Evolutionary conservation across 2,329 filamentous ascomycete genomes (phyloP).

Genomic region (Fusarium beomiforme): DNA sequence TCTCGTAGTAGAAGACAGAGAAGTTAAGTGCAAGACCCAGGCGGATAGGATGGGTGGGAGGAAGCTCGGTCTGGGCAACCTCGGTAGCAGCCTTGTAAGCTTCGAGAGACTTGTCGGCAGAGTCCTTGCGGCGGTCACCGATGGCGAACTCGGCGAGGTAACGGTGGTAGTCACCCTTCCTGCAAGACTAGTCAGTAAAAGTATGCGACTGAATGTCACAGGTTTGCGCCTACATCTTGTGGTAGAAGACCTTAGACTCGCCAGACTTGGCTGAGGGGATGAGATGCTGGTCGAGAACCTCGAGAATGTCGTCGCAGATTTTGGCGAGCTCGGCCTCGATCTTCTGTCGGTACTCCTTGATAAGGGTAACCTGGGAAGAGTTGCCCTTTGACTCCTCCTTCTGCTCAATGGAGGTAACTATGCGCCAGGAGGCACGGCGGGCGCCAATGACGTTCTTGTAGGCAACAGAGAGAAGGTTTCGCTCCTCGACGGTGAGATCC

Average conservation of each 20-base stretch:
- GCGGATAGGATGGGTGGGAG: slow-evolving; percentile 97
- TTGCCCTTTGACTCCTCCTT: slow-evolving; percentile 99
- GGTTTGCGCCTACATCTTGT: slow-evolving; percentile 88
- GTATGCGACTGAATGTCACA: slow-evolving; percentile 77
- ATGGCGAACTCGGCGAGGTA: slow-evolving; percentile 94
- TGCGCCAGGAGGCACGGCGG: slow-evolving; percentile 98
- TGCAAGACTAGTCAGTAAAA: slow-evolving; percentile 63
- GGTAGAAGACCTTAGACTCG: slow-evolving; percentile 99
- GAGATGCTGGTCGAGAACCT: slow-evolving; percentile 90
- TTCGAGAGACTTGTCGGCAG: slow-evolving; percentile 88
- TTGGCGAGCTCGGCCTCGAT: slow-evolving; percentile 97
- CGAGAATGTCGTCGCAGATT: slow-evolving; percentile 97
- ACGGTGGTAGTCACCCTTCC: slow-evolving; percentile 98
- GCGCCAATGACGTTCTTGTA: slow-evolving; percentile 99
- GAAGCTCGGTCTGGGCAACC: slow-evolving; percentile 96
- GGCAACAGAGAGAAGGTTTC: slow-evolving; percentile 97
- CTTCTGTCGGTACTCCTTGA: slow-evolving; percentile 98
- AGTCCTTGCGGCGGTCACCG: slow-evolving; percentile 90
- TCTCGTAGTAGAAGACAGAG: slow-evolving; percentile 99
- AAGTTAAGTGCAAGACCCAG: slow-evolving; percentile 98
- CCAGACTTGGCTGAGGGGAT: slow-evolving; percentile 96
- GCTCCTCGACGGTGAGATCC: slow-evolving; percentile 94
- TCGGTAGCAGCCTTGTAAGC: slow-evolving; percentile 99
- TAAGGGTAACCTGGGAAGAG: slow-evolving; percentile 92
- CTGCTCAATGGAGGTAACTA: slow-evolving; percentile 99